phyloP scores from a whole-genome alignment of 2,329 filamentous ascomycete genomes.

The Fusarium continuum region DNA sequence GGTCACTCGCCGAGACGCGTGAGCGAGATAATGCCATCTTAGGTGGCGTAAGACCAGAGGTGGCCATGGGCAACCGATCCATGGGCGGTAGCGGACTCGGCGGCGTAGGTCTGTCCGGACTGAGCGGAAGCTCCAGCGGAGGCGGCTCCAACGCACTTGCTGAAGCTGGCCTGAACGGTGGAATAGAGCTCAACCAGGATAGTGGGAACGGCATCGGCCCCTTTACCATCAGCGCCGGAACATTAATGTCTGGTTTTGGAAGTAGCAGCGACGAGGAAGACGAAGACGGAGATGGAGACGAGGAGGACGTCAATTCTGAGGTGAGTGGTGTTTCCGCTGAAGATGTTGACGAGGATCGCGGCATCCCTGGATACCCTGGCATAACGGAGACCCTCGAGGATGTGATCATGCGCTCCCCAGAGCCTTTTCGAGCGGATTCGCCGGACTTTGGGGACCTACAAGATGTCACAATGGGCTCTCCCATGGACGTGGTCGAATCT shows the following conservation, averaged over 20 bases:
- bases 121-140: slow-evolving; percentile 49
- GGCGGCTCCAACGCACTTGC: slow-evolving; percentile 74
- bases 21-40: slow-evolving; percentile 99
- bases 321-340: slow-evolving; percentile 60
- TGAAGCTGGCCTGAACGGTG: slow-evolving; percentile 81
- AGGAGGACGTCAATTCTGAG: slow-evolving; percentile 77
- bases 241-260: slow-evolving; percentile 88
- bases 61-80: slow-evolving; percentile 81
- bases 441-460: slow-evolving; percentile 29
- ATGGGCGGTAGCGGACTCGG: slow-evolving; percentile 58
- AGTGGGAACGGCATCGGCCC: slow-evolving; percentile 73
- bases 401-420: slow-evolving; percentile 47
- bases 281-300: slow-evolving; percentile 88
- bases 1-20: slow-evolving; percentile 88
- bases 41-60: slow-evolving; percentile 91
- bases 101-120: slow-evolving; percentile 59
- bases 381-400: slow-evolving; percentile 44
- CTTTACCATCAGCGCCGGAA: slow-evolving; percentile 77
- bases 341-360: slow-evolving; percentile 39
- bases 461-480: slow-evolving; percentile 37
- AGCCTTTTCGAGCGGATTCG: slow-evolving; percentile 39
- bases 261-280: slow-evolving; percentile 97
- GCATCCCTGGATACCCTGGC: slow-evolving; percentile 44
- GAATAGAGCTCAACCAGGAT: slow-evolving; percentile 73
- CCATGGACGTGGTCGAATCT: slow-evolving; percentile 31